Conservation (phyloP, 371 early-diverging fungal species). For the Apophysomyces elegans region DNA sequence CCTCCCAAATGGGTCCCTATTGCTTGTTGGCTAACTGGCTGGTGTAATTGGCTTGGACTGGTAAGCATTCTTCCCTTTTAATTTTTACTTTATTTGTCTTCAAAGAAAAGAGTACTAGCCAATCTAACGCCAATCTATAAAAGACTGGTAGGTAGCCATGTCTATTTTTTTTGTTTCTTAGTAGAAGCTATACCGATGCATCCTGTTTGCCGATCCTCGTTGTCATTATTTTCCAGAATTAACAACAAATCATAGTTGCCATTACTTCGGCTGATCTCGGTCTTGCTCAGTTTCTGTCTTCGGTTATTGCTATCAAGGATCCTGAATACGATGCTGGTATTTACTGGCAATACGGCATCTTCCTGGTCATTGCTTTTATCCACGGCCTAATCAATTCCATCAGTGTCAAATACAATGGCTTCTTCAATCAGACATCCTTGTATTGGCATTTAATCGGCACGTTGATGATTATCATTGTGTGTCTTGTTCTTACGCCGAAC, state of each 20-base stretch:
- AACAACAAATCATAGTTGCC: constrained; percentile 31
- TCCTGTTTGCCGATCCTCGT: not conserved
- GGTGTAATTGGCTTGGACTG: constrained; percentile 65
- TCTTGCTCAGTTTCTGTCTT: constrained; percentile 55
- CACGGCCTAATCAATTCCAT: constrained; percentile 53
- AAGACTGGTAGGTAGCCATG: constrained; percentile 26
- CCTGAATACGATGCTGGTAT: constrained; percentile 39
- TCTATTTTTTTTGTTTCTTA: not conserved
- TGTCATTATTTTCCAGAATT: not conserved
- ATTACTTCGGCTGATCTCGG: constrained; percentile 59
- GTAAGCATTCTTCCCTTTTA: constrained; percentile 15
- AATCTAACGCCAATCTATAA: not conserved
- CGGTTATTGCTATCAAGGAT: constrained; percentile 49
- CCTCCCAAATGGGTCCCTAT: constrained; percentile 59
- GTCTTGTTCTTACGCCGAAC: constrained; percentile 39
- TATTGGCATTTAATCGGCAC: constrained; percentile 49
- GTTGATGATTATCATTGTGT: constrained; percentile 38
- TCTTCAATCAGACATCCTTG: constrained; percentile 48
- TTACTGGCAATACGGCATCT: constrained; percentile 42
- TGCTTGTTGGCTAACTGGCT: constrained; percentile 60
- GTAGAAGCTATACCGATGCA: no score
- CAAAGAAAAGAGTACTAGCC: not conserved
- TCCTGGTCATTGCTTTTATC: constrained; percentile 44
- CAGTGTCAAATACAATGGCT: constrained; percentile 45
- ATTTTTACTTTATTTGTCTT: not conserved